These are phyloP conservation scores for Alternaria sp. DNA, from an alignment of 2,329 filamentous ascomycete species.

Conservation along the genomic window DNA sequence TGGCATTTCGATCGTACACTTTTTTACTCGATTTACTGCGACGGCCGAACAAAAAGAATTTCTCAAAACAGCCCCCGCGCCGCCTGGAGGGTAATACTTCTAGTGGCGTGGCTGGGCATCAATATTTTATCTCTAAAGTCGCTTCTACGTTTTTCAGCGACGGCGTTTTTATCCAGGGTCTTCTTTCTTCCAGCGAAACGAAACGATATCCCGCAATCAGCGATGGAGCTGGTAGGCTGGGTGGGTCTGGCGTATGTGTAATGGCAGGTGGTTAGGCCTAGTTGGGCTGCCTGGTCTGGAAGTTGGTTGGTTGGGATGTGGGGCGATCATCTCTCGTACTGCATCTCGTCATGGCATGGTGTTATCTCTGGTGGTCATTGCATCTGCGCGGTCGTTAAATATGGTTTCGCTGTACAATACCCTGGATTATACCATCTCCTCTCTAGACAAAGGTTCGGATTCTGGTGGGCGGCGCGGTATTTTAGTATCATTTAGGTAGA, in stretches of 20 bases:
- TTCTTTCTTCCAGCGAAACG: constrained; percentile 3
- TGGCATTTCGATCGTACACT: constrained; percentile 19
- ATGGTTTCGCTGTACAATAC: constrained; percentile 44
- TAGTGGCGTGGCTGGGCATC: constrained; percentile 32
- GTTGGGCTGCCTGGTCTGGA: constrained; percentile 8
- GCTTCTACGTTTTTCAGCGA: constrained; percentile 34
- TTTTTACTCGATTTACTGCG: constrained; percentile 17
- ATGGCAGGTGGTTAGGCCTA: constrained; percentile 6
- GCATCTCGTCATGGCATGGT: constrained; percentile 7
- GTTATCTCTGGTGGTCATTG: constrained; percentile 9
- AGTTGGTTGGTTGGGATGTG: background rate
- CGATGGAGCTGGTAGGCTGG: constrained; percentile 18
- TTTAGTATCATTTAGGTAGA: background rate
- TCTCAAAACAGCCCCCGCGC: constrained; percentile 29
- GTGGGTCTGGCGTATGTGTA: constrained; percentile 13
- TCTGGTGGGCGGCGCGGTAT: background rate
- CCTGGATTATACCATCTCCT: constrained; percentile 50
- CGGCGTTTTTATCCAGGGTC: constrained; percentile 30
- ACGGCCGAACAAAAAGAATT: constrained; percentile 34
- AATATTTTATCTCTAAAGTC: constrained; percentile 20
- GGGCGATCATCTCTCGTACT: background rate
- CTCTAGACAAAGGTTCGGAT: constrained; percentile 35
- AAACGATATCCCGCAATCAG: constrained; percentile 25
- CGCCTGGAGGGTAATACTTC: constrained; percentile 12
- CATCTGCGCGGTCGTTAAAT: constrained; percentile 14